These are phyloP conservation scores for Nemania bipapillata DNA, from an alignment of 2,329 filamentous ascomycete genomes.

Conservation along the genomic window DNA sequence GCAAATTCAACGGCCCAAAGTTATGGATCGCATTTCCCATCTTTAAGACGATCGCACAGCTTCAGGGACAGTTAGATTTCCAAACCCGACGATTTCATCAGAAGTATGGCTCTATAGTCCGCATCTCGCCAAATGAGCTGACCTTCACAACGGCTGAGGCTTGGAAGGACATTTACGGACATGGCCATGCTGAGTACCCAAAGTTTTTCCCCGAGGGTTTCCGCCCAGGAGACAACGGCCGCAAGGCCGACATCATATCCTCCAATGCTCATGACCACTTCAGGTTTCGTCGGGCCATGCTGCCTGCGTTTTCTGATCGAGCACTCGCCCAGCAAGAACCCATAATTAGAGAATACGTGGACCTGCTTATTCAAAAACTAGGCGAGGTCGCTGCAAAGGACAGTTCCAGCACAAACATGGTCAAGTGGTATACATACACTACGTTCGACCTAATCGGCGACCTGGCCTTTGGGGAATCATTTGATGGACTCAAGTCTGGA, in stretches of 20 bases:
- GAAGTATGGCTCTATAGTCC: not conserved
- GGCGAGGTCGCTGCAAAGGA: not conserved
- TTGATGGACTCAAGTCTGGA: not conserved
- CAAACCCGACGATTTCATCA: not conserved
- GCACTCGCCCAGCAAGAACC: not conserved
- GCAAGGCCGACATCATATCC: not conserved
- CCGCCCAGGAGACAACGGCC: not conserved
- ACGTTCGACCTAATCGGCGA: not conserved
- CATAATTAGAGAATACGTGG: not conserved
- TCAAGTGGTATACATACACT: not conserved
- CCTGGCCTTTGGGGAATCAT: not conserved
- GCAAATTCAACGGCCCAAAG: not conserved
- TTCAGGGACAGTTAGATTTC: not conserved
- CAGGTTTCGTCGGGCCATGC: not conserved
- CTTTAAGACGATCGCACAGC: not conserved
- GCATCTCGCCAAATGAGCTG: not conserved
- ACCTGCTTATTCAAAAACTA: not conserved
- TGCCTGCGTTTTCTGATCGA: not conserved
- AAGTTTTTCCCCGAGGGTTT: not conserved
- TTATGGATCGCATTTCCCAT: conserved; percentile 4
- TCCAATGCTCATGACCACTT: not conserved
- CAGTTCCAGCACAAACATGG: not conserved
- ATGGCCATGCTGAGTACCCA: not conserved
- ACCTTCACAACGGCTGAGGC: not conserved
- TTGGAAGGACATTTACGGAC: conserved; percentile 4